Evolutionary conservation across 2,329 filamentous ascomycete species (phyloP).

Genomic region (Claviceps sp.): DNA sequence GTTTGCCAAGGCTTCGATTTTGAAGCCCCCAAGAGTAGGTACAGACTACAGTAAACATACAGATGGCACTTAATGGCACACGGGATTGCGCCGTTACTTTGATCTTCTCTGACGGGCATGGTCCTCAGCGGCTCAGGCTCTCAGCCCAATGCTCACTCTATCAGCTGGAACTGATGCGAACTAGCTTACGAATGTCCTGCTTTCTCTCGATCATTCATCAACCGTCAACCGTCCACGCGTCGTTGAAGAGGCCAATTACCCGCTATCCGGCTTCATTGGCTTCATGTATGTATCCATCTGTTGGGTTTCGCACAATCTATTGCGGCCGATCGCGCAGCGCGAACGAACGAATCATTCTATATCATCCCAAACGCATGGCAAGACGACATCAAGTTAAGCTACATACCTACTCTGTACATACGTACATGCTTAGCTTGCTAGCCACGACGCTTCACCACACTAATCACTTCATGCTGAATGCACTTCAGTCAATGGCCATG

Average conservation of each 20-base stretch:
- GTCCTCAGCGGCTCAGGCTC: too few relatives aligned
- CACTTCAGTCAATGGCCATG: not conserved
- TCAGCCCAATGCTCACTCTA: not conserved
- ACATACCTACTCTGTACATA: too few relatives aligned
- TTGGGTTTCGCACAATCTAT: too few relatives aligned
- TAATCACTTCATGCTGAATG: not conserved
- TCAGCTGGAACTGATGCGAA: not conserved
- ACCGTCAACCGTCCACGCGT: not conserved
- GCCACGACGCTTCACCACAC: not conserved
- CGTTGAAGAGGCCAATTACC: too few relatives aligned
- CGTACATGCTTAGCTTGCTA: not conserved
- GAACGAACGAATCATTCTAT: not conserved
- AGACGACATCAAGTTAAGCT: not conserved
- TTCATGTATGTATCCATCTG: too few relatives aligned
- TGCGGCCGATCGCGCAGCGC: not conserved
- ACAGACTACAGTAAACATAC: not conserved
- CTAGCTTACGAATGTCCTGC: not conserved
- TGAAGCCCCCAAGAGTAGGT: not conserved
- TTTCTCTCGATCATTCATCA: not conserved
- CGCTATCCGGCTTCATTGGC: too few relatives aligned
- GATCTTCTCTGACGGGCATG: not conserved
- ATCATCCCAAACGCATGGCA: not conserved
- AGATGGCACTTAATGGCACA: not conserved
- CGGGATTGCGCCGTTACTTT: not conserved
- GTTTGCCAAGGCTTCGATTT: not conserved